Base-by-base conservation (phyloP, 202 grass and related monocot species). In the Hordeum pubiflorum region DNA sequence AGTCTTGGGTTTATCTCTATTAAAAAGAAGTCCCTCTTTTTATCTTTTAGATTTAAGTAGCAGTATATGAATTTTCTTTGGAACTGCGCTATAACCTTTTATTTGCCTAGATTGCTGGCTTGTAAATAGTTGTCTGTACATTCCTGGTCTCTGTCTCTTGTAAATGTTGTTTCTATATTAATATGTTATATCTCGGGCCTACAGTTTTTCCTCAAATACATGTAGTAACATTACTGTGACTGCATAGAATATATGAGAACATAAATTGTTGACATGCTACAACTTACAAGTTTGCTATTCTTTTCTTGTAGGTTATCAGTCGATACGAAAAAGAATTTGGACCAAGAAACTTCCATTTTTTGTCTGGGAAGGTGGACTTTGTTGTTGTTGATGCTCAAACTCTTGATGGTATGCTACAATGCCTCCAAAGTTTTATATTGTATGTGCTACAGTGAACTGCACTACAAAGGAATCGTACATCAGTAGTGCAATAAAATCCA, bases 361-460 rank as follows among this genome's bases (percentile, higher is more conserved):
- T 91, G 55, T 75, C 86, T 79, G 87, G 96, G 70, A 93, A 86
- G 23, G 84, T 98, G 43, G 82, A 93, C 56, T 94, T 97, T 84
- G 74, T 97, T 89, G 86, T 93, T 80, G 86, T 97, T 77, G 95
- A 97, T 88, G 90, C 92, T 79, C 95, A 97, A 94, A 93, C 92
- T 66, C 92, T 98, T 79, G 95, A 98, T 86, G 92, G 95, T 98
- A 79, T 75, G 82, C 83, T 80, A 69, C 46, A 59, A 76, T 41
- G 50, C 17, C 46, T 85, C 67, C 50, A 79, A 32, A 54, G 9
- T 54, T 81, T 27, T 71, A 15, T 78, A 48, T 58, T 13, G 2
- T 61, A 70, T 78, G 72, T 83, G 52, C 12, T 77, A 15, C 40
- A 69, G 13, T 34, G 36, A 69, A 69, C 39, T 91, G 75, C 12